Percentiles rank a stretch among this genome's conserved stretches.
phyloP scores from a whole-genome alignment of 208 protist genomes.

The Leishmania amazonensis region DNA sequence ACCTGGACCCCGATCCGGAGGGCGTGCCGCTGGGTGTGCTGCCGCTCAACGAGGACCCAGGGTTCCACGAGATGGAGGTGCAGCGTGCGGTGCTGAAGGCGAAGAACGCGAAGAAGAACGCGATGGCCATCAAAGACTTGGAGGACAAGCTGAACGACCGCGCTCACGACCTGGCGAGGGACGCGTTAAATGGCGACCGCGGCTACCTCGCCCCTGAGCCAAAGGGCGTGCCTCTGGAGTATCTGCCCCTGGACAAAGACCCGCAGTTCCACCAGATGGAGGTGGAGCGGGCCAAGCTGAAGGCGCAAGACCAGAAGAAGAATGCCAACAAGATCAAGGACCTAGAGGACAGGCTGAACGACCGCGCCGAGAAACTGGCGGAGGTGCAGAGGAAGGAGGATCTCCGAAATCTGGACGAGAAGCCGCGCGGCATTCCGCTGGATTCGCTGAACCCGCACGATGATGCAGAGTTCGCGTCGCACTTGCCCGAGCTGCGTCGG shows the following conservation, averaged over 20 bases:
- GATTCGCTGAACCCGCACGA: slow-evolving; percentile 58
- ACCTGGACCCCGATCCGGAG: slow-evolving; percentile 63
- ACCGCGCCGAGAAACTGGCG: slow-evolving; percentile 60
- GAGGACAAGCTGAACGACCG: slow-evolving; percentile 62
- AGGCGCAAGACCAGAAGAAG: slow-evolving; percentile 56
- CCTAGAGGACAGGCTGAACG: slow-evolving; percentile 71
- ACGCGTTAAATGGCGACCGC: slow-evolving; percentile 55
- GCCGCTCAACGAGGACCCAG: slow-evolving; percentile 65
- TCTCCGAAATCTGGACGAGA: slow-evolving; percentile 50
- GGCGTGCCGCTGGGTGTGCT: slow-evolving; percentile 65
- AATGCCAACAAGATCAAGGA: slow-evolving; percentile 55
- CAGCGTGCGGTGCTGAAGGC: slow-evolving; percentile 57
- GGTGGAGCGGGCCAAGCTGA: slow-evolving; percentile 73
- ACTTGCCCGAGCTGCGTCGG: slow-evolving; percentile 63
- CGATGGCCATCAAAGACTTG: slow-evolving; percentile 49
- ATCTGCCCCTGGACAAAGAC: slow-evolving; percentile 73
- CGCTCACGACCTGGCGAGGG: slow-evolving; percentile 68
- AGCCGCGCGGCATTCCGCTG: slow-evolving; percentile 64
- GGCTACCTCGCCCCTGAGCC: slow-evolving; percentile 68
- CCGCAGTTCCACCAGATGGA: slow-evolving; percentile 65
- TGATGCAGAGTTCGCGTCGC: slow-evolving; percentile 56
- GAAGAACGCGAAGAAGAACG: slow-evolving; percentile 59
- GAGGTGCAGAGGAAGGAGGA: slow-evolving; percentile 61
- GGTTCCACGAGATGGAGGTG: slow-evolving; percentile 78
- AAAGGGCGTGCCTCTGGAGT: slow-evolving; percentile 60